These are phyloP conservation scores for Phytophthora chlamydospora DNA, from an alignment of 352 stramenopile genomes.

Conservation along the genomic window DNA sequence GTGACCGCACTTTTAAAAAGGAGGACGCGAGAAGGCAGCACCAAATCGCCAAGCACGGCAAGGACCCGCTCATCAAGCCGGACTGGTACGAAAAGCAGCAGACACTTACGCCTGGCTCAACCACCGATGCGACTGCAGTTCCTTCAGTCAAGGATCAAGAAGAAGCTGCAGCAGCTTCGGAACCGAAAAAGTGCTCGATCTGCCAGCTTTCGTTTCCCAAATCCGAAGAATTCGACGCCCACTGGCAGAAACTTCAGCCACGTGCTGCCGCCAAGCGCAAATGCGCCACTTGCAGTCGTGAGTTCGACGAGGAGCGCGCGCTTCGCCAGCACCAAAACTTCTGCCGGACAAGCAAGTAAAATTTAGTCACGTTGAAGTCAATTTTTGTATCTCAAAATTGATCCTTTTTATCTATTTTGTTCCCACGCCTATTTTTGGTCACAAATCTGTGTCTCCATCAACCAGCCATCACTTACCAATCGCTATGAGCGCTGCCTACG, in stretches of 20 bases:
- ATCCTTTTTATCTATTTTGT: too few species aligned
- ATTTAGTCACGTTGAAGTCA: too few species aligned
- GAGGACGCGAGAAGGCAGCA: conserved; percentile 80
- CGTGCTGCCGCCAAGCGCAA: conserved; percentile 27
- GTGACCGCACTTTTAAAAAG: conserved; percentile 75
- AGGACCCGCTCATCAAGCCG: conserved; percentile 74
- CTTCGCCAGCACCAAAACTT: conserved; percentile 84
- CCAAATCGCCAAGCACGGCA: conserved; percentile 80
- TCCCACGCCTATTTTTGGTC: too few species aligned
- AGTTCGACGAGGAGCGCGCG: conserved; percentile 73
- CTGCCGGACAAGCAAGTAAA: conserved; percentile 25
- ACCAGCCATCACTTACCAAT: neutral
- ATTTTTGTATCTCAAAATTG: too few species aligned
- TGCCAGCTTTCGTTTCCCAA: conserved; percentile 41
- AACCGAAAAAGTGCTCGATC: conserved; percentile 39
- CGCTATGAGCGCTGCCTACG: conserved; percentile 11
- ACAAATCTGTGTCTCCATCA: too few species aligned
- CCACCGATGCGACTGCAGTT: neutral
- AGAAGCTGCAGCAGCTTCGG: neutral
- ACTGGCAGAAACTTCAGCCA: conserved; percentile 50
- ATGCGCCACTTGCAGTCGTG: conserved; percentile 52
- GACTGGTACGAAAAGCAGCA: conserved; percentile 74
- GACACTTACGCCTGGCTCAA: neutral
- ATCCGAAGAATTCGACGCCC: conserved; percentile 36
- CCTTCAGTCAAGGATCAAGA: neutral